A percentile compares a stretch with the other conserved stretches of the same genome.
These are phyloP conservation scores for Gryganskiella cystojenkinii DNA, from an alignment of 192 early-diverging fungal species.

Conservation along the genomic window DNA sequence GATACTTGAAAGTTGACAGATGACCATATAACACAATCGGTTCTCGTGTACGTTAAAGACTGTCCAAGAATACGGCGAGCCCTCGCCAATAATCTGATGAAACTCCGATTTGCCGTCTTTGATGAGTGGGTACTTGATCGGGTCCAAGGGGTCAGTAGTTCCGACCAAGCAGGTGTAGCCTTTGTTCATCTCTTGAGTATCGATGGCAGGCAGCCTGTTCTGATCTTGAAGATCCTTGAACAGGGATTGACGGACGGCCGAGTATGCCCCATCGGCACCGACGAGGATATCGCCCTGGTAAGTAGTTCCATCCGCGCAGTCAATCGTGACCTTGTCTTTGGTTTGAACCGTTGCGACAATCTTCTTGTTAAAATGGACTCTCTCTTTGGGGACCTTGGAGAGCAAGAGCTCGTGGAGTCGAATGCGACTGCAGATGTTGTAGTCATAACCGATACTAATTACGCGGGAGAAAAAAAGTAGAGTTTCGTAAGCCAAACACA, in stretches of 20 bases:
- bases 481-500: no score
- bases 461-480: background rate
- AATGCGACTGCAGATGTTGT: slow-evolving; percentile 5
- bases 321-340: slow-evolving; percentile 1
- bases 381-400: slow-evolving; percentile 15
- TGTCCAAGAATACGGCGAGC: slow-evolving; percentile 7
- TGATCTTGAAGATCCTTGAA: slow-evolving; percentile 1
- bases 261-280: slow-evolving; percentile 23
- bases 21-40: background rate
- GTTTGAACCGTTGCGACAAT: slow-evolving; percentile 8
- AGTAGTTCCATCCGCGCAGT: slow-evolving; percentile 3
- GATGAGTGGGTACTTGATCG: slow-evolving; percentile 10
- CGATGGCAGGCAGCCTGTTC: background rate
- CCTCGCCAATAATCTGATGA: background rate
- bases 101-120: background rate
- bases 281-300: slow-evolving; percentile 29
- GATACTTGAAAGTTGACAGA: background rate
- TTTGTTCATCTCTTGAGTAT: background rate
- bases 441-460: slow-evolving; percentile 3
- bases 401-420: slow-evolving; percentile 11
- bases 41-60: background rate
- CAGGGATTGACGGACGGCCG: slow-evolving; percentile 8
- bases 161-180: slow-evolving; percentile 12
- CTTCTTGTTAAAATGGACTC: slow-evolving; percentile 4
- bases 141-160: slow-evolving; percentile 11